Conservation (phyloP, 148 eudicot genomes). For the Cornus kousa region DNA sequence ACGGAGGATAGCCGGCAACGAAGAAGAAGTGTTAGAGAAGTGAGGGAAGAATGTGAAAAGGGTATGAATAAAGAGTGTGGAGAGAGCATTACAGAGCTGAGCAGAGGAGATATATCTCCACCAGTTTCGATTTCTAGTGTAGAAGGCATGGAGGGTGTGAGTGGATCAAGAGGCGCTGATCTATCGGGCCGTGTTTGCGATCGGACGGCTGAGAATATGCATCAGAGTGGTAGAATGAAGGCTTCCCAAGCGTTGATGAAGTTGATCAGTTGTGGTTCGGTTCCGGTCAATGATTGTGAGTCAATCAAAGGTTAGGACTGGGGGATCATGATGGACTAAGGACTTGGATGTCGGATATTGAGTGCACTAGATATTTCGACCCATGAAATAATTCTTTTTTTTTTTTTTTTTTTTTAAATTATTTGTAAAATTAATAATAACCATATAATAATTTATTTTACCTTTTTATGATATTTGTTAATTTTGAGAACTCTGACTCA, state of each 20-base stretch:
- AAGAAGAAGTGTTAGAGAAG: not conserved
- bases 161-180: constrained; percentile 20
- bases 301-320: not conserved
- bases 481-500: no score
- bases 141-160: constrained; percentile 12
- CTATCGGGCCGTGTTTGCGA: not conserved
- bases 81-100: constrained; percentile 11
- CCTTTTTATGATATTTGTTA: no score
- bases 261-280: constrained; percentile 28
- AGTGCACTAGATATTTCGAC: no score
- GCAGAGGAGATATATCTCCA: constrained; percentile 22
- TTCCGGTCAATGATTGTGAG: constrained; percentile 1
- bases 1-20: constrained; percentile 16
- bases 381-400: no score
- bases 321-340: not conserved
- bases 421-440: no score
- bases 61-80: not conserved
- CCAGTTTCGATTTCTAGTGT: constrained; percentile 20
- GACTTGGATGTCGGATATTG: no score
- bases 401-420: no score
- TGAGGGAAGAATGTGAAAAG: not conserved
- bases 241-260: constrained; percentile 21
- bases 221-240: constrained; percentile 19
- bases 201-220: constrained; percentile 8
- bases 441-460: no score